These are phyloP conservation scores for Apophysomyces ossiformis DNA, from an alignment of 371 early-diverging fungal species.

Conservation along the genomic window DNA sequence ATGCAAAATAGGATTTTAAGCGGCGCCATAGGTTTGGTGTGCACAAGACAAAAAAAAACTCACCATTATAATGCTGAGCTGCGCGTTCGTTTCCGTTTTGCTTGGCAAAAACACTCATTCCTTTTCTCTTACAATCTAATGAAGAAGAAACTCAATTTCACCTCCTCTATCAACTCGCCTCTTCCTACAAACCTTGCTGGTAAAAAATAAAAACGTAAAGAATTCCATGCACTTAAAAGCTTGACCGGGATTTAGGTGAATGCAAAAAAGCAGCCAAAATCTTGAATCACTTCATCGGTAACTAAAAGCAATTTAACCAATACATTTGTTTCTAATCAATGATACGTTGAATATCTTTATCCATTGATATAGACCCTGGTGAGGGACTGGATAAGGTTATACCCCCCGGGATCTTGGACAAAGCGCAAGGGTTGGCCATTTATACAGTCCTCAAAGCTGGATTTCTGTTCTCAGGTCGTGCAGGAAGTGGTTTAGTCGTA, in stretches of 20 bases:
- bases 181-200: conserved; percentile 24
- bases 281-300: conserved; percentile 76
- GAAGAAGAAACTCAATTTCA: conserved; percentile 7
- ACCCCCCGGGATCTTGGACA: conserved; percentile 70
- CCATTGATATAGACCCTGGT: conserved; percentile 55
- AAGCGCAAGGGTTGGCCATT: conserved; percentile 92
- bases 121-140: neutral
- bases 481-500: conserved; percentile 88
- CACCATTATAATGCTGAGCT: neutral
- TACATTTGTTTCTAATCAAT: no score
- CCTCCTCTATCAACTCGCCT: conserved; percentile 21
- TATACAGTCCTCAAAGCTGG: conserved; percentile 93
- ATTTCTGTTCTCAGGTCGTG: conserved; percentile 88
- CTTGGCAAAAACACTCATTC: neutral
- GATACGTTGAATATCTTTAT: no score
- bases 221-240: neutral
- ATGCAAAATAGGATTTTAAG: no score
- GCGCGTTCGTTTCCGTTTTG: neutral
- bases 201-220: neutral
- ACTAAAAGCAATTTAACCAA: neutral
- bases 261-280: conserved; percentile 81
- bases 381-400: conserved; percentile 81
- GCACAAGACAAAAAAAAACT: no score
- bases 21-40: no score
- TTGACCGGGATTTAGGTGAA: conserved; percentile 51